Percentiles rank a stretch among this genome's conserved stretches.
Conservation (phyloP, 495 filamentous ascomycete species). For the Apiosordaria backusii region DNA sequence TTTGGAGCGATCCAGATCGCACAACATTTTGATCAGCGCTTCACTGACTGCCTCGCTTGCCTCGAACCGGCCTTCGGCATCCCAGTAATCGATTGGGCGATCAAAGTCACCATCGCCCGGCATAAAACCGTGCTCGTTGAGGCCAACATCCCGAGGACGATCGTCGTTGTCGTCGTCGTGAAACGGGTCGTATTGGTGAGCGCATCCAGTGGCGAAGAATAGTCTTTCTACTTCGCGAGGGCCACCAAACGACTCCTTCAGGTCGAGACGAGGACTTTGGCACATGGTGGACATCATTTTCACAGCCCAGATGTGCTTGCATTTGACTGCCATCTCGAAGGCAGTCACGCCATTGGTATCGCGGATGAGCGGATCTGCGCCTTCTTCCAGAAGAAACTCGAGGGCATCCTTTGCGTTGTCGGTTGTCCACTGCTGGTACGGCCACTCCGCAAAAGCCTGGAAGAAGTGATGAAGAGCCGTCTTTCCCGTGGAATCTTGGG, state of each 20-base stretch:
- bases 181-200: neutral
- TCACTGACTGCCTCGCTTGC: neutral
- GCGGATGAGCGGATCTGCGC: neutral
- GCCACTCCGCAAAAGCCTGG: neutral
- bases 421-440: neutral
- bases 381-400: neutral
- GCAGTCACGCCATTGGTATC: neutral
- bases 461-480: neutral
- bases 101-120: neutral
- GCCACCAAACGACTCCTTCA: neutral
- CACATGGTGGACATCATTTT: neutral
- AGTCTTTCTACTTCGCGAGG: neutral
- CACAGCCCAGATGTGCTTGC: neutral
- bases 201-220: neutral
- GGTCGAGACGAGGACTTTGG: neutral
- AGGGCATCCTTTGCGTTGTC: neutral
- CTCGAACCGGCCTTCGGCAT: neutral
- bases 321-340: neutral
- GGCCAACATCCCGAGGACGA: neutral
- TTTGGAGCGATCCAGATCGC: neutral
- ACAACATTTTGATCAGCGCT: neutral
- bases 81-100: neutral
- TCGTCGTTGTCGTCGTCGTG: neutral
- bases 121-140: neutral
- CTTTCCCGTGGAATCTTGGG: neutral